Percentiles rank a stretch among this genome's conserved stretches.
phyloP scores from a whole-genome alignment of 768 basidiomycete species.

The Chalciporus piperatus region DNA sequence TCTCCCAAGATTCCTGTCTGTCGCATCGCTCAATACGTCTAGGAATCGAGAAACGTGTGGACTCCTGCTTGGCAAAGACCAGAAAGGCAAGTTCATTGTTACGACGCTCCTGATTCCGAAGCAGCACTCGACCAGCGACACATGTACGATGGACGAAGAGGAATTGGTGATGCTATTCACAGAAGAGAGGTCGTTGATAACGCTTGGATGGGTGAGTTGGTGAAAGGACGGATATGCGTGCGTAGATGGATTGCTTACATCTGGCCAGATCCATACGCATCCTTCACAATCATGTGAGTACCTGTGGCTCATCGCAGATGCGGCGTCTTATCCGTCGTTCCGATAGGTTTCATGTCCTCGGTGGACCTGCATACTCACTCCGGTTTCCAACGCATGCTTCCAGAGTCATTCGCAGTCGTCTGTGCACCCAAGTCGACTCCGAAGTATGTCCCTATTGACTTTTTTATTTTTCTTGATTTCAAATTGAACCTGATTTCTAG shows the following conservation, averaged over 20 bases:
- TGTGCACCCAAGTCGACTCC: conserved; percentile 81
- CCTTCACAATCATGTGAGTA: conserved; percentile 81
- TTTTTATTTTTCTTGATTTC: not conserved
- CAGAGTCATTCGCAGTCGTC: conserved; percentile 90
- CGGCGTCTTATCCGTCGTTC: not conserved
- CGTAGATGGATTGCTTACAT: not conserved
- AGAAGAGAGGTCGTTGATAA: conserved; percentile 75
- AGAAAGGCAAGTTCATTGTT: conserved; percentile 63
- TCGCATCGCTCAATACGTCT: conserved; percentile 76
- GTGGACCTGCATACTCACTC: conserved; percentile 91
- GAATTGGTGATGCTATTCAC: conserved; percentile 85
- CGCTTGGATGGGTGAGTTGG: conserved; percentile 81
- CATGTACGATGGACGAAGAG: conserved; percentile 91
- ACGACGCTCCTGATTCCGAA: conserved; percentile 84
- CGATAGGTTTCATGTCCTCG: conserved; percentile 86
- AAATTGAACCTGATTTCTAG: conserved; percentile 23
- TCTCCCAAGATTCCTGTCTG: conserved; percentile 70
- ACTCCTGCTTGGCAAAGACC: conserved; percentile 68
- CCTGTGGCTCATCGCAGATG: not conserved
- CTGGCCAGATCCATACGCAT: conserved; percentile 81
- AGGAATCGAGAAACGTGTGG: conserved; percentile 87
- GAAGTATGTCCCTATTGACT: conserved; percentile 45
- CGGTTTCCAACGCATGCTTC: conserved; percentile 85
- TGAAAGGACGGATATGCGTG: not conserved
- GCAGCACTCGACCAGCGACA: conserved; percentile 85